These are phyloP conservation scores for Trichoderma koningiopsis DNA, from an alignment of 2,329 filamentous ascomycete species.

Conservation along the genomic window DNA sequence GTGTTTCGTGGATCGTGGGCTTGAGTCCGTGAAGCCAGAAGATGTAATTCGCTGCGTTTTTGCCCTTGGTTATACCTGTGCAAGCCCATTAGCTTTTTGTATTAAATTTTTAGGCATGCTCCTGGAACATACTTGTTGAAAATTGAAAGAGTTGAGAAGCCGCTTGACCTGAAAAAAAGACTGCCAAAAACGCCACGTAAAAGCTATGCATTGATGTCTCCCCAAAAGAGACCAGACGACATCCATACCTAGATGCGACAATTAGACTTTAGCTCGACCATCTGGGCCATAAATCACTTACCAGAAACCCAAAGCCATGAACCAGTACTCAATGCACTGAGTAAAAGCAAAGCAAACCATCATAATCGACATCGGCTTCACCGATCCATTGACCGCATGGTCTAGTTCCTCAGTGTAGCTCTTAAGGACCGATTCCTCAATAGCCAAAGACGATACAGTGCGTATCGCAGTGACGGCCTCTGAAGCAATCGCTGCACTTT, in stretches of 20 bases:
- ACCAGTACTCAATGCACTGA: constrained; percentile 43
- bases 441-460: constrained; percentile 46
- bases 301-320: constrained; percentile 48
- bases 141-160: constrained; percentile 48
- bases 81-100: not conserved
- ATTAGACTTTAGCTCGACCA: constrained; percentile 1
- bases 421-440: constrained; percentile 41
- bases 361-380: constrained; percentile 37
- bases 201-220: constrained; percentile 57
- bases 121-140: constrained; percentile 44
- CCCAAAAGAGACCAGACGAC: constrained; percentile 40
- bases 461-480: constrained; percentile 45
- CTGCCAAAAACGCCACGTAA: constrained; percentile 54
- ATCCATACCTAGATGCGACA: constrained; percentile 37
- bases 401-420: constrained; percentile 39
- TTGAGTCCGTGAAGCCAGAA: constrained; percentile 50
- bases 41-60: constrained; percentile 53
- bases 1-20: constrained; percentile 46
- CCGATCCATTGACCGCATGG: constrained; percentile 35
- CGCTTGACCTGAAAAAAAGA: constrained; percentile 50
- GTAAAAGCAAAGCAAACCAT: constrained; percentile 44
- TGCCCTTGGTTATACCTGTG: constrained; percentile 53
- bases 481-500: constrained; percentile 47
- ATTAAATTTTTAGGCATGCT: not conserved
- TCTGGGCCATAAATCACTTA: not conserved